Evolutionary conservation across 176 grass and related monocot genomes (phyloP), one percentile per base, ranked within the genome.

Genomic region (Stipa capillata): DNA sequence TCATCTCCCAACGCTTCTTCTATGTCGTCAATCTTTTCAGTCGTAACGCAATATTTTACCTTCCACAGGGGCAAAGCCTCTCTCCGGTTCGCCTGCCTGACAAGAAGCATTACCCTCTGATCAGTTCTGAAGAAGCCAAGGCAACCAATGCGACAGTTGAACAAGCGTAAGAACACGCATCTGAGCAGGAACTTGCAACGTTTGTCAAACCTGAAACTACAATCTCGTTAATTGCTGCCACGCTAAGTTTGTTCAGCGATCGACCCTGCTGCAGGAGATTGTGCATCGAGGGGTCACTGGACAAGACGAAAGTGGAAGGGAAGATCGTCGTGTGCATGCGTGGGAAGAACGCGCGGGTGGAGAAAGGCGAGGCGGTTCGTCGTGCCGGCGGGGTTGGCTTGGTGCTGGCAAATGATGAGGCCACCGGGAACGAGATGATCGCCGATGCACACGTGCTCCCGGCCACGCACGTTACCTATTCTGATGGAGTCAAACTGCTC

Each of bases 401-500:
- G 65, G 85, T 95, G 39, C 51, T 99, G 11, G 88, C 65, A 2
- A 99, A 95, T 35, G 88, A 95, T 4, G 78, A 85, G 52, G 40
- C 69, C 23, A 89, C 87, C 17, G 96, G 96, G 27, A 95, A 99
- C 40, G 96, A 99, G 78, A 36, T 99, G 39, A 89, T 95, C 54
- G 88, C 96, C 67, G 96, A 99, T 31, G 85, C 92, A 3, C 96
- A 99, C 84, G 92, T 93, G 66, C 90, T 99, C 58, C 96, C 96
- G 37, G 96, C 90, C n/a, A 93, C 90, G 5, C 96, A 95, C 78
- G 77, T 99, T 49, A 85, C 83, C 25, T 93, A 95, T 28, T 43
- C 87, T 5, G 92, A 93, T 20, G 88, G 92, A 5, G 5, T 84
- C 1, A 18, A 51, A 1, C 64, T 95, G 1, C 32, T 93, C 0